Evolutionary conservation across 2,329 filamentous ascomycete genomes (phyloP).

Genomic region (Aspergillus glaucus): DNA sequence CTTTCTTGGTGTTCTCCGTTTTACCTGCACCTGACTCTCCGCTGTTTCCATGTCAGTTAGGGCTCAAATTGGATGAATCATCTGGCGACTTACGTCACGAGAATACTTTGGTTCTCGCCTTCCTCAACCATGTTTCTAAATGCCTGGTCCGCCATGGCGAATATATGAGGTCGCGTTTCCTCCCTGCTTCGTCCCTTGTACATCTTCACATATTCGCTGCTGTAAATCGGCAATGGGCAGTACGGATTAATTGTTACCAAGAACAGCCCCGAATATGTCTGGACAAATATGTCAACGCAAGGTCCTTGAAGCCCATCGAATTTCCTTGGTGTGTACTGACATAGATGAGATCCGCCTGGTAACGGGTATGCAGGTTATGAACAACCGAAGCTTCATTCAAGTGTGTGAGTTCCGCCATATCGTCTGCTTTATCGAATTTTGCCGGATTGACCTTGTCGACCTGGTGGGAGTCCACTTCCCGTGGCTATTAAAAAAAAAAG

Average conservation of each 20-base stretch:
- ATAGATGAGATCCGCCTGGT: conserved; percentile 91
- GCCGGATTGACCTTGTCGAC: conserved; percentile 99
- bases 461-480: conserved; percentile 75
- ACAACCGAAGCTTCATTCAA: conserved; percentile 97
- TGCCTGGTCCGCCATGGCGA: conserved; percentile 93
- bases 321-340: conserved; percentile 33
- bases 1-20: conserved; percentile 98
- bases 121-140: conserved; percentile 95
- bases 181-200: conserved; percentile 88
- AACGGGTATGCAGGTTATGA: conserved; percentile 91
- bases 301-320: not conserved
- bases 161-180: conserved; percentile 95
- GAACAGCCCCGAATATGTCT: conserved; percentile 96
- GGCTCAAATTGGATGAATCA: not conserved
- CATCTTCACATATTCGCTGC: conserved; percentile 95
- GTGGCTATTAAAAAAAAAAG: conserved; percentile 53
- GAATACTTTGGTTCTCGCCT: conserved; percentile 90
- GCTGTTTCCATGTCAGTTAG: conserved; percentile 22
- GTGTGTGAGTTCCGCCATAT: conserved; percentile 98
- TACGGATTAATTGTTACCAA: conserved; percentile 97
- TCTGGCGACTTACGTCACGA: conserved; percentile 63
- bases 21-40: conserved; percentile 97
- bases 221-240: conserved; percentile 89
- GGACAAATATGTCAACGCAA: conserved; percentile 3
- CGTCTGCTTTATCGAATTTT: conserved; percentile 98